phyloP scores from a whole-genome alignment of 352 stramenopile genomes.

The Blastocystis sp. region DNA sequence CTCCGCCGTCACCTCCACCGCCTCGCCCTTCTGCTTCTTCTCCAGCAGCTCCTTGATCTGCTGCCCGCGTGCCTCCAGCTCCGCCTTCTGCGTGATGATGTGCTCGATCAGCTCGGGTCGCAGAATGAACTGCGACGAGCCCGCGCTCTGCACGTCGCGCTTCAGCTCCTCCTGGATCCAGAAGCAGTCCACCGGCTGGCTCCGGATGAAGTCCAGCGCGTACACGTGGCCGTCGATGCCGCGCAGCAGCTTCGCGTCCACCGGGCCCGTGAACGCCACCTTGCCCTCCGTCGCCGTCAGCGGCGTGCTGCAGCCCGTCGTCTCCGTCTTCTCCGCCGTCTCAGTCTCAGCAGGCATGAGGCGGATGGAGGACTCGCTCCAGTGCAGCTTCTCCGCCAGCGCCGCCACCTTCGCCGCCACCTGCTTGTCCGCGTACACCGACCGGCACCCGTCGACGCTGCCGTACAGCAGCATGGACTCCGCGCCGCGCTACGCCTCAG shows the following conservation, averaged over 20 bases:
- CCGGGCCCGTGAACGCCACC: slow-evolving; percentile 51
- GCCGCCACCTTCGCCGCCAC: slow-evolving; percentile 3
- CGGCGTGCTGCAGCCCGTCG: slow-evolving; percentile 33
- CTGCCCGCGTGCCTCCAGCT: neutral
- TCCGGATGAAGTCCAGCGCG: slow-evolving; percentile 53
- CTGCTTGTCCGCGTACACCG: slow-evolving; percentile 53
- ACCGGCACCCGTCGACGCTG: slow-evolving; percentile 15
- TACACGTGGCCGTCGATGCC: slow-evolving; percentile 59
- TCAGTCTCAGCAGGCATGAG: neutral
- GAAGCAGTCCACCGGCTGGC: slow-evolving; percentile 52
- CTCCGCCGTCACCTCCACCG: slow-evolving; percentile 34
- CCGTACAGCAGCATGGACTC: slow-evolving; percentile 20
- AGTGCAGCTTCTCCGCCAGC: slow-evolving; percentile 59
- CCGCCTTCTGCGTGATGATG: neutral
- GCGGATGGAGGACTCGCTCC: neutral
- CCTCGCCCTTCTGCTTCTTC: slow-evolving; percentile 49
- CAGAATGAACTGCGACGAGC: slow-evolving; percentile 10
- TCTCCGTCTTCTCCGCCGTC: neutral
- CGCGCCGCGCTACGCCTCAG: neutral
- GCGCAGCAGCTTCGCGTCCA: slow-evolving; percentile 45
- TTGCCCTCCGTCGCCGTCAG: slow-evolving; percentile 38
- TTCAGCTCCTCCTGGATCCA: slow-evolving; percentile 61
- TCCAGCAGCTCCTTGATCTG: slow-evolving; percentile 38
- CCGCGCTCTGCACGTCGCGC: neutral
- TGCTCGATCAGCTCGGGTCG: slow-evolving; percentile 49